Base-by-base conservation (phyloP, 768 basidiomycete genomes). In the Kondoa malvinella region DNA sequence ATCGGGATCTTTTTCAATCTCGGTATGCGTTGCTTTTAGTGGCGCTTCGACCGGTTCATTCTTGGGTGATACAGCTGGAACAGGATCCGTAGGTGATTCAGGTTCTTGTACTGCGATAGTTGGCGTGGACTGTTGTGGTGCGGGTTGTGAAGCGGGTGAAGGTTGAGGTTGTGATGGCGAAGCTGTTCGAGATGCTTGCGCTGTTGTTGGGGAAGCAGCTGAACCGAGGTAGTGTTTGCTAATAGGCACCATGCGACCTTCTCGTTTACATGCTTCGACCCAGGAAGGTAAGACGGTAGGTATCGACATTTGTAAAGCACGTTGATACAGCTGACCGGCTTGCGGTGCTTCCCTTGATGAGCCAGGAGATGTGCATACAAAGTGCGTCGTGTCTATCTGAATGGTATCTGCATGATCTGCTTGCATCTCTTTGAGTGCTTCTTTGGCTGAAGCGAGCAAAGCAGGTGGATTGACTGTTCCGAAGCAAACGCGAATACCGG, bases 311-410 rank as follows among this genome's bases (percentile, higher is more conserved):
- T 92, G 90, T 67, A 92, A 78, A 1, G 94, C 95, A n/a, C 91
- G 84, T 75, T 96, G 91, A 76, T 96, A 97, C 73, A 92, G 89
- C 4, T 88, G 85, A 0, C 87, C 87, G 0, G 90, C 87, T 1
- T 84, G 83, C 17, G 81, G 69, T 40, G 40, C 57, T 17, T 67
- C 69, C 4, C 64, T 50, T 2, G 68, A 64, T 17, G 67, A 50
- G 40, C 58, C 59, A 73, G 92, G 90, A 0, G 88, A 90, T 21
- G 91, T 94, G 75, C 92, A 94, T 56, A 96, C 92, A 72, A 95
- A 99, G 77, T 99, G 94, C 0, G 92, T 96, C 12, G 94, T 97
- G 75, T 99, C 94, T 68, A 97, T 92, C 79, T 92, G 89, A 56
- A 99, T 92, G 74, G 85, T 87, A 71, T 92, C 87, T 73, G 85